phyloP scores from a whole-genome alignment of 2,329 filamentous ascomycete genomes.

The Alternaria dauci region DNA sequence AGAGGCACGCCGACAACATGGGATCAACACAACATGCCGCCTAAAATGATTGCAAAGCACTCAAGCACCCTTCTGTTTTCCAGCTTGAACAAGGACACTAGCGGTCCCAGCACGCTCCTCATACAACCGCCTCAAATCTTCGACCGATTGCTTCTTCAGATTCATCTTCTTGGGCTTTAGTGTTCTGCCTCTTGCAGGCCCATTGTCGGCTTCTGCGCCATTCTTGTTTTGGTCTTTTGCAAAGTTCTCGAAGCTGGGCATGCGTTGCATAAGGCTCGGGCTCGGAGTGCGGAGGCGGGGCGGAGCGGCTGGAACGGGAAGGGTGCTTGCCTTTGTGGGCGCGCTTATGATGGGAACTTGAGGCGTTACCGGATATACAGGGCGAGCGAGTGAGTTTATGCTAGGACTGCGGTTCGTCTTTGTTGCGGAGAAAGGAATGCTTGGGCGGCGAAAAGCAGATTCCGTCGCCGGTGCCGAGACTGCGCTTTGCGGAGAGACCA shows the following conservation, averaged over 20 bases:
- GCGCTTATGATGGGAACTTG: conserved; percentile 32
- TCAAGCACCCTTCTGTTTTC: conserved; percentile 12
- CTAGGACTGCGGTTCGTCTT: conserved; percentile 38
- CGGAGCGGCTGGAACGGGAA: conserved; percentile 35
- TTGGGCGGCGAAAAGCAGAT: conserved; percentile 41
- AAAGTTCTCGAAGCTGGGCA: conserved; percentile 55
- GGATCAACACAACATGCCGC: not conserved
- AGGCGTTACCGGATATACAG: conserved; percentile 39
- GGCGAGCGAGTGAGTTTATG: conserved; percentile 50
- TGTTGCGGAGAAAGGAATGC: conserved; percentile 39
- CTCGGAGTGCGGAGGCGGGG: conserved; percentile 49
- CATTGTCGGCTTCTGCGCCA: conserved; percentile 8
- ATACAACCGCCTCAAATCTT: conserved; percentile 58
- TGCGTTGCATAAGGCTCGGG: conserved; percentile 55
- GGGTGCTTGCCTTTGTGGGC: conserved; percentile 42
- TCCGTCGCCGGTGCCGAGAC: conserved; percentile 27
- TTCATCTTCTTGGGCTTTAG: conserved; percentile 50
- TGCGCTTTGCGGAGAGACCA: conserved; percentile 24
- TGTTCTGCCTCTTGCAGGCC: conserved; percentile 21
- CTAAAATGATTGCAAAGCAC: not conserved
- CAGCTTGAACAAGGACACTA: conserved; percentile 35
- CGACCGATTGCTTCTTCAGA: conserved; percentile 56
- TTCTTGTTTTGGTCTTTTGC: conserved; percentile 21
- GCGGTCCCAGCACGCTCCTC: conserved; percentile 58
- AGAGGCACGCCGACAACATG: not conserved